Base-by-base conservation (phyloP, 2,329 filamentous ascomycete species). In the Penicillium occitanis region DNA sequence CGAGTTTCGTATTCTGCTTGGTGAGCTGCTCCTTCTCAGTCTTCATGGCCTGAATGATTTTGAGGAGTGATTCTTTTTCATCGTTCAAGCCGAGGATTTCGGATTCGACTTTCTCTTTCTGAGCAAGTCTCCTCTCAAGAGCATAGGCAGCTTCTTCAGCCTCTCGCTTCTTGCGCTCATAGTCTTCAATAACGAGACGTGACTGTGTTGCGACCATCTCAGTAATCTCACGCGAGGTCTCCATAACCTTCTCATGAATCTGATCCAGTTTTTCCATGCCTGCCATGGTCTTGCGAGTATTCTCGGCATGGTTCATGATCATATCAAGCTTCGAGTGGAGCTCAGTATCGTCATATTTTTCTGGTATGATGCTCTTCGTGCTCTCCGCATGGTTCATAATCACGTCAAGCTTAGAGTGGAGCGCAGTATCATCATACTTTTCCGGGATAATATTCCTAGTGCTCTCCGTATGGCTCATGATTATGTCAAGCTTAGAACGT, bases 161-260 rank as follows among this genome's bases (percentile, higher is more conserved):
- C 63, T 90, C 89, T 75, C 88, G 90, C 73, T 93, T 90, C 68
- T 88, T 90, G 59, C 90, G 89, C 69, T 95, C 91, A 68, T 92
- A 88, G 48, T 93, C 91, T 68, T 94, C 86, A 0, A 86, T 84
- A 68, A 92, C 91, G 25, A 90, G 87, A 73, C 89, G 87, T 25
- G 88, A 91, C 76, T 97, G 93, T 2, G 84, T 83, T 2, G 89
- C 86, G 22, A 98, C 86, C 75, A 97, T 97, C 50, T 90, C 87
- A 1, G 90, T 90, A 64, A 99, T 89, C 74, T 96, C 92, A 22
- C 88, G 87, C 0, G 94, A 93, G 1, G 92, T 96, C 67, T 88
- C 85, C 75, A 92, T 87, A 65, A 99, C 92, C 71, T 96, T 91
- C 69, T 91, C 86, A 73, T 97, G 92, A 61, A 98, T 95, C 76